Base-by-base conservation (phyloP, 1,139 yeast species). In the Pichia sp. region DNA sequence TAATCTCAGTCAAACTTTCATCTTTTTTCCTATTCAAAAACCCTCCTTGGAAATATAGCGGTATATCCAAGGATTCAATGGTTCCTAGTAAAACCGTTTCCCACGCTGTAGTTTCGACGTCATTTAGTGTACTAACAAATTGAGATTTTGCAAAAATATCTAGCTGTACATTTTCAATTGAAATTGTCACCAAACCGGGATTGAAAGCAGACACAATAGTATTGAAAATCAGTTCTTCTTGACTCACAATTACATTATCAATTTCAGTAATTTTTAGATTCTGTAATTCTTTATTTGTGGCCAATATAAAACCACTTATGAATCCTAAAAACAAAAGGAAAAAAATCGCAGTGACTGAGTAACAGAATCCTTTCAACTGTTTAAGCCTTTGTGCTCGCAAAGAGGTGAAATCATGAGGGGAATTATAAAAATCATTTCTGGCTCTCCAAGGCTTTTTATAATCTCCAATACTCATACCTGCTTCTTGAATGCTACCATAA, bases 71-170 rank as follows among this genome's bases (percentile, higher is more conserved):
- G 32, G 64, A 65, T 27, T 65, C 64, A 3, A 86, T 76, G 2
- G 81, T 75, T 0, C 98, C 97, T 41, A 90, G 68, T 28, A 88
- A 66, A 36, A 90, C 79, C 0, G 96, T 88, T 54, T 53, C 85
- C 77, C 16, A 74, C 65, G 47, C 33, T 4, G 43, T 28, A 7
- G 40, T 10, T 23, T 33, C 6, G 9, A 29, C 16, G 4, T 38
- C 39, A 4, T 38, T 34, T 31, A 8, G 33, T 34, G 49, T 55
- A 34, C 56, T 56, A 28, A 69, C 65, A 56, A 76, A 79, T 5
- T 81, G 75, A 44, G 94, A 79, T 55, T 84, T 82, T 1, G 97
- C 97, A 68, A 92, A 92, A 3, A 92, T 71, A 60, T 90, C 97
- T 40, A 92, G 62, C 55, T 87, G 94, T 5, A 83, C 82, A 7